A percentile compares a stretch with the other conserved stretches of the same genome.
These are phyloP conservation scores for Protomyces pachydermus DNA, from an alignment of 1,139 yeast species.

Conservation along the genomic window DNA sequence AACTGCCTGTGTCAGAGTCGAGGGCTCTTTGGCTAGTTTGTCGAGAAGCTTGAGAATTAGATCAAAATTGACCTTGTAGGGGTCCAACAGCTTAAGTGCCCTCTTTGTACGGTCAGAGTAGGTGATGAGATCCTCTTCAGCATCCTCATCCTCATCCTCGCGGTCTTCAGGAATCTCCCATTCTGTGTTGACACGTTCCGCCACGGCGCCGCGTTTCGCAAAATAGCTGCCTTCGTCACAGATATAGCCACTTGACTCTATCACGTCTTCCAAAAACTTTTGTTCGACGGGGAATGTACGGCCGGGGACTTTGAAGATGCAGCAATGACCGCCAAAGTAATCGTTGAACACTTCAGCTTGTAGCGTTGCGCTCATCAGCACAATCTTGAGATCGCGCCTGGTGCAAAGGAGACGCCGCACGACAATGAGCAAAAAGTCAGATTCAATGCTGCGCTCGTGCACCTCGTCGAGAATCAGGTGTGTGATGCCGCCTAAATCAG, in stretches of 20 bases:
- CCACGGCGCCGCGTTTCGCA: conserved; percentile 5
- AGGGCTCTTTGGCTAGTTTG: conserved; percentile 35
- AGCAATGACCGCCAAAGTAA: conserved; percentile 49
- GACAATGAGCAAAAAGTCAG: conserved; percentile 66
- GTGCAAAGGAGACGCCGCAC: conserved; percentile 49
- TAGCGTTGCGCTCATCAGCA: conserved; percentile 81
- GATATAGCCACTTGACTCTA: conserved; percentile 22
- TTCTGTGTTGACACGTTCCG: background rate
- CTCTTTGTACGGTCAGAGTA: conserved; percentile 11
- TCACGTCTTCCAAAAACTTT: conserved; percentile 44
- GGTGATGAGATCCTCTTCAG: conserved; percentile 7
- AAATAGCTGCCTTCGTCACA: conserved; percentile 20
- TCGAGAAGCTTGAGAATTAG: conserved; percentile 27
- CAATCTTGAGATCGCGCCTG: conserved; percentile 48
- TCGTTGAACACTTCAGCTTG: conserved; percentile 54
- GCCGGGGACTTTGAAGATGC: conserved; percentile 70
- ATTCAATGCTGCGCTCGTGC: conserved; percentile 76
- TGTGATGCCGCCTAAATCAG: conserved; percentile 52
- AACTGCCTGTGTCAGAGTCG: conserved; percentile 47
- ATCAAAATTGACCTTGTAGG: conserved; percentile 28
- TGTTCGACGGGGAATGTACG: conserved; percentile 74
- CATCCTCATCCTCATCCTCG: conserved; percentile 12
- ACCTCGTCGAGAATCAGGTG: conserved; percentile 77
- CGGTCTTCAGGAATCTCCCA: conserved; percentile 19
- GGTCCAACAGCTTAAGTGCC: conserved; percentile 23